Conservation (phyloP, 1,284 basidiomycete species). For the Tylopilus sp. region DNA sequence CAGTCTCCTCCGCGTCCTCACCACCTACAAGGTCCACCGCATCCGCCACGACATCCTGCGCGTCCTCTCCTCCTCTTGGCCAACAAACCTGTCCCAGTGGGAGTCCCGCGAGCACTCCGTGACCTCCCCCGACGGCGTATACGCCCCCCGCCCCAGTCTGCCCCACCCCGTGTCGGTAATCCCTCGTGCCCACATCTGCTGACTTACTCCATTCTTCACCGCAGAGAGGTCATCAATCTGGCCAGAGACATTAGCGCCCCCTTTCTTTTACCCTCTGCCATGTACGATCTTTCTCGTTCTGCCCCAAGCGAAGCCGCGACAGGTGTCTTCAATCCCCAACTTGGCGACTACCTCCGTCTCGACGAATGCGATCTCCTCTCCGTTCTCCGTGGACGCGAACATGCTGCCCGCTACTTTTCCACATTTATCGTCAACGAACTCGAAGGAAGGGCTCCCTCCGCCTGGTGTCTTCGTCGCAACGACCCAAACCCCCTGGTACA, state of each 20-base stretch:
- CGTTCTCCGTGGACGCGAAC: constrained; percentile 65
- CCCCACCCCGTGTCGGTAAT: constrained; percentile 63
- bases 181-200: not conserved
- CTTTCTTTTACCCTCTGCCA: constrained; percentile 47
- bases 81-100: constrained; percentile 57
- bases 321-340: constrained; percentile 32
- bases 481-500: constrained; percentile 44
- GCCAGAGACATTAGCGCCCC: constrained; percentile 41
- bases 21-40: constrained; percentile 57
- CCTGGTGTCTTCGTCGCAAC: constrained; percentile 48
- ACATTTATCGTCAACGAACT: constrained; percentile 71
- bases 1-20: constrained; percentile 58
- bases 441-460: constrained; percentile 56
- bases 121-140: constrained; percentile 48
- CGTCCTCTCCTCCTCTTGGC: constrained; percentile 54
- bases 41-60: constrained; percentile 56
- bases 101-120: constrained; percentile 58
- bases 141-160: constrained; percentile 51
- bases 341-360: constrained; percentile 37
- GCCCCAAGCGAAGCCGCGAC: constrained; percentile 43
- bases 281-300: constrained; percentile 53
- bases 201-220: constrained; percentile 23
- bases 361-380: constrained; percentile 53
- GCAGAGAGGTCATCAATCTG: constrained; percentile 46
- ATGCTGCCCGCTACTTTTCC: constrained; percentile 67